phyloP scores from a whole-genome alignment of 805 yeast genomes.

The Barnettozyma siamensis region DNA sequence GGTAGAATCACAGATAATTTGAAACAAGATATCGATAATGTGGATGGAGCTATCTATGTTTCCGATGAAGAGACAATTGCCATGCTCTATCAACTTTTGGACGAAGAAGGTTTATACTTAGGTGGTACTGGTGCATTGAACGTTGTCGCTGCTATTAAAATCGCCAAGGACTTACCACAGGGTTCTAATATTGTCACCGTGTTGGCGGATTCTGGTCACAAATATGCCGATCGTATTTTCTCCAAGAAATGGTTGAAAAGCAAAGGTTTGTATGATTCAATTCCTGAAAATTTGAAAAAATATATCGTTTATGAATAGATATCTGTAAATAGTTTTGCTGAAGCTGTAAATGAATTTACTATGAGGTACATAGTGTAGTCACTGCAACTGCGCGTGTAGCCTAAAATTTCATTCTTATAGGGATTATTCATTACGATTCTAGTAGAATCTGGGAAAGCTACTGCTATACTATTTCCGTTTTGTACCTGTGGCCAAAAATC shows the following conservation, averaged over 20 bases:
- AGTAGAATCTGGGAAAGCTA: no score
- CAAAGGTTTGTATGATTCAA: constrained; percentile 56
- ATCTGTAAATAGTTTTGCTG: no score
- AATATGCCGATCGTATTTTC: constrained; percentile 78
- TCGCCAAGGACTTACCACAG: constrained; percentile 73
- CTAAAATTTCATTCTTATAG: no score
- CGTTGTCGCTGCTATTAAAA: constrained; percentile 80
- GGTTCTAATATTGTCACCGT: constrained; percentile 79
- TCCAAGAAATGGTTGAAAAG: constrained; percentile 69
- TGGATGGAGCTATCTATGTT: constrained; percentile 77
- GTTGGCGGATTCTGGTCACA: constrained; percentile 87
- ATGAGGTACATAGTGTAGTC: no score
- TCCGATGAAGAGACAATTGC: constrained; percentile 76
- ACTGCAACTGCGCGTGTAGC: no score
- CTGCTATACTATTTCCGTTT: no score
- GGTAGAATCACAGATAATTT: constrained; percentile 87
- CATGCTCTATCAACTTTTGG: constrained; percentile 77
- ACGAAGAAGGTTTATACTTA: constrained; percentile 84
- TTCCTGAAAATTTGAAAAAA: constrained; percentile 67
- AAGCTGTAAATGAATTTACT: no score
- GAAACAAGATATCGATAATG: constrained; percentile 58
- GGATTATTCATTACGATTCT: no score
- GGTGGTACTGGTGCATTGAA: constrained; percentile 92
- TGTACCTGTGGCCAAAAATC: no score
- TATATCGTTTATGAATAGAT: constrained; percentile 44